A percentile compares a stretch with the other conserved stretches of the same genome.
These are phyloP conservation scores for Wickerhamiella vanderwaltii DNA, from an alignment of 805 yeast genomes.

Conservation along the genomic window DNA sequence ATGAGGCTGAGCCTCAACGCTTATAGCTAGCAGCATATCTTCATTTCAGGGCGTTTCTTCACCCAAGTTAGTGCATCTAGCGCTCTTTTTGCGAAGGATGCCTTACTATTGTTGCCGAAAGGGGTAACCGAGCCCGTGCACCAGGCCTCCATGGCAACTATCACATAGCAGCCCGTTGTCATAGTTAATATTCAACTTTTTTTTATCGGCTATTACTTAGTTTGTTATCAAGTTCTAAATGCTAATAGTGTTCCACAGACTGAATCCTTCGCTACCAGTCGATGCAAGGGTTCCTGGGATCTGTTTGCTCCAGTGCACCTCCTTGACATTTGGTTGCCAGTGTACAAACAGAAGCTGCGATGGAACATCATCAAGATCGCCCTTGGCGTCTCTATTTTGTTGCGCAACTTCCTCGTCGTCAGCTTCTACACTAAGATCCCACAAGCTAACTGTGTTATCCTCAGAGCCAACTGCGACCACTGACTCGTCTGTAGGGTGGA, in stretches of 20 bases:
- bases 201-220: background rate
- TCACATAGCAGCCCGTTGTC: no score
- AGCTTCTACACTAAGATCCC: conserved; percentile 98
- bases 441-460: conserved; percentile 90
- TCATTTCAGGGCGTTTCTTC: no score
- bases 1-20: no score
- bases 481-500: conserved; percentile 92
- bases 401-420: conserved; percentile 92
- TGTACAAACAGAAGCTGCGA: conserved; percentile 93
- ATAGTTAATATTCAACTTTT: background rate
- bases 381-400: conserved; percentile 59
- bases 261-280: conserved; percentile 91
- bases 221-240: conserved; percentile 48
- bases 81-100: no score
- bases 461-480: conserved; percentile 92
- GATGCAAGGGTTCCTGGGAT: conserved; percentile 91
- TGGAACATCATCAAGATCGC: conserved; percentile 78
- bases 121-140: no score
- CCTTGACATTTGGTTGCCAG: conserved; percentile 97
- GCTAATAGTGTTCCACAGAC: conserved; percentile 92
- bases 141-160: no score
- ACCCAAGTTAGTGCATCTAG: no score
- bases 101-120: no score
- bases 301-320: conserved; percentile 95
- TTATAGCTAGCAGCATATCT: no score